Evolutionary conservation across 805 yeast genomes (phyloP).

Genomic region (Kazachstania bromeliacearum): DNA sequence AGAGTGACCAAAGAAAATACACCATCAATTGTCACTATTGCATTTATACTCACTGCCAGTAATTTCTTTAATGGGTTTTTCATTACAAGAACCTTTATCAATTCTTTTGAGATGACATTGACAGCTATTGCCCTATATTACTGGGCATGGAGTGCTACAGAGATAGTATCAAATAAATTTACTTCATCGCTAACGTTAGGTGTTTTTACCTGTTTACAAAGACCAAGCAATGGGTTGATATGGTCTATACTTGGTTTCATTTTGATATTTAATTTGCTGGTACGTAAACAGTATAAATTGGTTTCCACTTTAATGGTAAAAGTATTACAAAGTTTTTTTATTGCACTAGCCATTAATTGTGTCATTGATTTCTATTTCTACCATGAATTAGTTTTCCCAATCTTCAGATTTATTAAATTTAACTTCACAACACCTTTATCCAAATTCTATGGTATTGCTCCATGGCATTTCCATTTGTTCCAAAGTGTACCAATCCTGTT

Average conservation of each 20-base stretch:
- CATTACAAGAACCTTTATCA: constrained; percentile 76
- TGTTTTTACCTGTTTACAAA: constrained; percentile 51
- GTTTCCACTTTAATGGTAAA: constrained; percentile 13
- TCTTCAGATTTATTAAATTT: constrained; percentile 62
- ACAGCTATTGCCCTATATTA: constrained; percentile 55
- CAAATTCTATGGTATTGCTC: constrained; percentile 74
- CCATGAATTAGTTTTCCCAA: constrained; percentile 47
- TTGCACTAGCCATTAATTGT: constrained; percentile 32
- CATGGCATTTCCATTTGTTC: constrained; percentile 72
- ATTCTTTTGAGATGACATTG: constrained; percentile 66
- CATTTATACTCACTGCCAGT: constrained; percentile 16
- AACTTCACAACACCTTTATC: constrained; percentile 68
- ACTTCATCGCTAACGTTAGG: constrained; percentile 42
- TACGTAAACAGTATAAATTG: constrained; percentile 6
- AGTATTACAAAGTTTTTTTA: constrained; percentile 13
- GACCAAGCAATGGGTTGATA: constrained; percentile 76
- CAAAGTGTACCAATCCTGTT: constrained; percentile 78
- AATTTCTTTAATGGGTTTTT: constrained; percentile 68
- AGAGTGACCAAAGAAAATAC: constrained; percentile 8
- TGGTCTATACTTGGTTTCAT: constrained; percentile 59
- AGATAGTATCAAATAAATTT: constrained; percentile 13
- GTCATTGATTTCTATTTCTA: constrained; percentile 55
- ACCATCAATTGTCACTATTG: constrained; percentile 9
- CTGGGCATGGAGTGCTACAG: constrained; percentile 55
- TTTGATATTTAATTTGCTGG: constrained; percentile 14